Base-by-base conservation (phyloP, 2,329 filamentous ascomycete species). In the Pseudogymnoascus destructans region DNA sequence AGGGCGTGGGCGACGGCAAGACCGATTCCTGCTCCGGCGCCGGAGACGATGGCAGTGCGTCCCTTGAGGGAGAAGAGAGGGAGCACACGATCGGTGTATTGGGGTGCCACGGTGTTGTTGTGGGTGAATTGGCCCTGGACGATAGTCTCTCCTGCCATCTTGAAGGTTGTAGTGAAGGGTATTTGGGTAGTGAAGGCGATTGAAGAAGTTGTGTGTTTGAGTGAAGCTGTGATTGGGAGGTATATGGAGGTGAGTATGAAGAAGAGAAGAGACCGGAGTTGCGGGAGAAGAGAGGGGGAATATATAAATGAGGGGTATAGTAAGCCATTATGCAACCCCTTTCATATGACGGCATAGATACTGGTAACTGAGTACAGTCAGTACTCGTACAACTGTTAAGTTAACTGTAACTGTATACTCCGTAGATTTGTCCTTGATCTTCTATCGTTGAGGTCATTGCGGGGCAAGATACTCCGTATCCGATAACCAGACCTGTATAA, bases 1-100 rank as follows among this genome's bases (percentile, higher is more conserved):
- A 83, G 75, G 1, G 75, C 82, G 32, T 84, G 73, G 11, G 83
- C 84, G 25, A 87, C 77, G 4, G 77, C 76, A 23, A 86, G 73
- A 40, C 85, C 85, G 63, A 88, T 86, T 32, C 85, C 85, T 33
- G 82, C 83, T 32, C 81, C 86, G 10, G 84, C 84, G 60, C 85
- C 85, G 1, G 82, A 80, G 40, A 88, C 78, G 62, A 88, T 85
- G 30, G 84, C 84, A 1, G 85, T 87, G 65, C 81, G 80, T 42
- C 83, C 84, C 66, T 82, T 83, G 57, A 88, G 74, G 5, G 84
- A 87, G 72, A 87, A 86, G 60, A 87, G 77, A 32, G 80, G 77
- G 67, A 87, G 69, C 59, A 87, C 77, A 46, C 78, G 73, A 58
- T 76, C 75, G 25, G 73, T 69, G 11, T 66, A 69, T 58, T 71